Evolutionary conservation across 2,329 filamentous ascomycete species (phyloP).

Genomic region (Exophiala spinifera): DNA sequence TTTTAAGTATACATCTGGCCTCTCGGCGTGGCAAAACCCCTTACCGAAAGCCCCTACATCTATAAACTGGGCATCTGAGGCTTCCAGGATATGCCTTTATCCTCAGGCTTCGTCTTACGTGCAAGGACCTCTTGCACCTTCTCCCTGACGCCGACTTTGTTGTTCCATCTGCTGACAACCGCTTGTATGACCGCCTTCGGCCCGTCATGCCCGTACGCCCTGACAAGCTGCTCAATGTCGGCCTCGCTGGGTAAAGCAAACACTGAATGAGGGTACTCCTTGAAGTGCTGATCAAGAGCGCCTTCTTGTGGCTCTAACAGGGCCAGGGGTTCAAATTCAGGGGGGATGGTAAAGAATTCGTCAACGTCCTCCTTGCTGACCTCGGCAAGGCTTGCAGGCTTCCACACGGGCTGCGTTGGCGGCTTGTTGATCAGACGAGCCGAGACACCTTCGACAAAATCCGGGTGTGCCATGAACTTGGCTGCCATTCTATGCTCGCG

Average conservation of each 20-base stretch:
- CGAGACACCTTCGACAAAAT: conserved; percentile 90
- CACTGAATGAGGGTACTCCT: conserved; percentile 66
- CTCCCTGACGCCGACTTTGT: conserved; percentile 66
- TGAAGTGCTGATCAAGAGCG: conserved; percentile 55
- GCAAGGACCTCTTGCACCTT: conserved; percentile 67
- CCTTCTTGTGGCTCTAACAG: conserved; percentile 52
- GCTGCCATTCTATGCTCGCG: conserved; percentile 80
- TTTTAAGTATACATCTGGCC: not conserved
- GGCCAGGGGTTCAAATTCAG: conserved; percentile 48
- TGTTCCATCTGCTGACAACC: conserved; percentile 58
- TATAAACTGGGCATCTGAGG: conserved; percentile 16
- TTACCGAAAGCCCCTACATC: not conserved
- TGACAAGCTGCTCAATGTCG: conserved; percentile 47
- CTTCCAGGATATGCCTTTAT: conserved; percentile 35
- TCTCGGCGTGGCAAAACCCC: not conserved
- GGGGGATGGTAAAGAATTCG: conserved; percentile 64
- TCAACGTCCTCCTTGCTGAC: conserved; percentile 59
- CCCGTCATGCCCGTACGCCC: conserved; percentile 45
- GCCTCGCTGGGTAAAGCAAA: conserved; percentile 72
- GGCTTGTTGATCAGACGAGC: conserved; percentile 72
- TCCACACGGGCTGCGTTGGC: conserved; percentile 67
- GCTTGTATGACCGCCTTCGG: conserved; percentile 59
- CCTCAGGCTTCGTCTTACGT: conserved; percentile 57
- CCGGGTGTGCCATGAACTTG: conserved; percentile 84
- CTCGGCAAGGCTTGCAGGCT: conserved; percentile 68